These are phyloP conservation scores for Flaveria linearis DNA, from an alignment of 129 eudicot species.

Conservation along the genomic window DNA sequence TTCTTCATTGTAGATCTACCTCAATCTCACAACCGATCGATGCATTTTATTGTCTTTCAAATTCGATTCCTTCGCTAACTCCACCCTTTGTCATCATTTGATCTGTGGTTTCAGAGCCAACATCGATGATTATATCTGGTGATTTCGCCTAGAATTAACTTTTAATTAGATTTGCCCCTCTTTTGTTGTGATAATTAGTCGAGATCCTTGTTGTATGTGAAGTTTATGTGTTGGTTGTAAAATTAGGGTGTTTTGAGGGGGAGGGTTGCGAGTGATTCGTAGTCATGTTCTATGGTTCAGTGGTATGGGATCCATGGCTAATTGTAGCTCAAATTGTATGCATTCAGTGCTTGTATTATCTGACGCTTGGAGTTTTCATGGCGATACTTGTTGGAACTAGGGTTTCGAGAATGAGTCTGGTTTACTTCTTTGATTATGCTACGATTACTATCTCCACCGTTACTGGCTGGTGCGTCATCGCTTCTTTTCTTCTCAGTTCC, in stretches of 20 bases:
- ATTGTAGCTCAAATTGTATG: constrained; percentile 94
- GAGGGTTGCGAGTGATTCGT: constrained; percentile 14
- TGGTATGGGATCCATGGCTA: constrained; percentile 98
- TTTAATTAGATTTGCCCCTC: not conserved
- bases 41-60: not conserved
- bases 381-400: constrained; percentile 72
- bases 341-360: constrained; percentile 83
- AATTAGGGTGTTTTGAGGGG: constrained; percentile 18
- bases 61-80: not conserved
- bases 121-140: constrained; percentile 4
- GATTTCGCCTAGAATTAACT: constrained; percentile 18
- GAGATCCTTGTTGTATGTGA: not conserved
- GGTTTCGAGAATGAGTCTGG: constrained; percentile 72
- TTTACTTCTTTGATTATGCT: constrained; percentile 86
- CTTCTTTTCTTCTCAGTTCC: constrained; percentile 65
- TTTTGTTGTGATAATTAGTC: not conserved
- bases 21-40: constrained; percentile 3
- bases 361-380: constrained; percentile 59
- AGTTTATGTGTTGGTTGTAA: constrained; percentile 3
- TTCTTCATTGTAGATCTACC: constrained; percentile 18
- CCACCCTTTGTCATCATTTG: constrained; percentile 13
- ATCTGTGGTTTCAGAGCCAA: constrained; percentile 11
- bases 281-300: constrained; percentile 97
- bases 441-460: constrained; percentile 64
- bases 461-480: constrained; percentile 90